Evolutionary conservation across 2,329 filamentous ascomycete species (phyloP), one percentile per base, ranked within the genome.

Genomic region (Aspergillus sp.): DNA sequence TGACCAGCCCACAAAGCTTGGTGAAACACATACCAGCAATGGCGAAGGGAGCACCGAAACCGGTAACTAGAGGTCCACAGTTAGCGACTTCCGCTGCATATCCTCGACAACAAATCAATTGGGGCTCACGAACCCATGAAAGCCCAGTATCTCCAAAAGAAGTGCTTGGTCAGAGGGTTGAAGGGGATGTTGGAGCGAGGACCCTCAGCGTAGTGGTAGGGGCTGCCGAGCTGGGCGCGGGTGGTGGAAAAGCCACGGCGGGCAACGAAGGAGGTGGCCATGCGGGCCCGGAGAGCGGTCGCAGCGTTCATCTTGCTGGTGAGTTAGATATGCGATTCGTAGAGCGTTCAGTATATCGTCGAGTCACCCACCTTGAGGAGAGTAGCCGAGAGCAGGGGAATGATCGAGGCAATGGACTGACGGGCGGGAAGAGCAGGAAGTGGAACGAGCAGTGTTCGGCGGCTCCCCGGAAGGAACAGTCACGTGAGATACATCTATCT

Each of bases 201-300:
- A 61, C 93, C 94, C 81, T 97, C 93, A 66, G 93, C 88, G 82
- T 99, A 99, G 83, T 99, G 94, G 87, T 95, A 96, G 60, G 92
- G 92, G 73, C 90, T 95, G 67, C 82, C 84, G 73, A 95, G 79
- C 75, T 89, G 90, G 73, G 88, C 78, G 70, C 90, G 89, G 73
- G 93, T 95, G 70, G 90, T 85, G 76, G 91, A 88, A 87, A 99
- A 96, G 79, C 88, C 90, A 76, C 94, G 92, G 80, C 91, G 90
- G 82, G 87, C 83, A 79, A 91, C 81, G 72, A 86, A 75, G 61
- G 82, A 78, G 71, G 85, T 84, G 72, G 86, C 81, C 71, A 76
- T 70, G 63, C 74, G 68, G 76, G 84, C 82, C 73, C 88, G 87
- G 78, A 83, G 73, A 64, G 79, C 79, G 64, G 81, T 72, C 72